phyloP scores from a whole-genome alignment of 257 asterid species.

The Solanum gandarillasii region DNA sequence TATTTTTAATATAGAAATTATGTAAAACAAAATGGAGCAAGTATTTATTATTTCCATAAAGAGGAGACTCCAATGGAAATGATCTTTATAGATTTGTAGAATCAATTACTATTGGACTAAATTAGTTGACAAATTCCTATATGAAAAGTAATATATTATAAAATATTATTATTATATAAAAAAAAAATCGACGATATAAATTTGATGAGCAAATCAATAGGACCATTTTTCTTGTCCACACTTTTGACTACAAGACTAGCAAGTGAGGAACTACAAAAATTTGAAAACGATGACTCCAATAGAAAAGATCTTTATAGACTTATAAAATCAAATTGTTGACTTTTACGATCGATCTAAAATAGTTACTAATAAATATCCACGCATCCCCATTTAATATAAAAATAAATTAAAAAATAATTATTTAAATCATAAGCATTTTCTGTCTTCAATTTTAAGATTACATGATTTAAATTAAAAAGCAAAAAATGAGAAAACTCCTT shows the following conservation, averaged over 20 bases:
- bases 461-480: background rate
- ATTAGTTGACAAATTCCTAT: background rate
- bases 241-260: background rate
- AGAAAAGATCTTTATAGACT: background rate
- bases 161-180: too few species aligned
- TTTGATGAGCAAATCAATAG: background rate
- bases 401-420: background rate
- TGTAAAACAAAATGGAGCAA: background rate
- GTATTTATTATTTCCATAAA: too few species aligned
- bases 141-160: background rate
- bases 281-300: background rate
- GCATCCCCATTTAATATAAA: background rate
- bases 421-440: background rate
- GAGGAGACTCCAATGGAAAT: background rate
- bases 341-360: background rate
- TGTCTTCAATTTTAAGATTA: background rate
- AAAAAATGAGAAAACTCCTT: too few species aligned
- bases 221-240: background rate
- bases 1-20: background rate
- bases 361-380: background rate
- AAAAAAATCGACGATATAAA: too few species aligned
- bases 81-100: background rate
- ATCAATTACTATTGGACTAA: background rate
- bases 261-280: background rate
- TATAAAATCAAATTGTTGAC: background rate